Evolutionary conservation across 345 rosid genomes (phyloP).

Genomic region (Aquilaria malaccensis): DNA sequence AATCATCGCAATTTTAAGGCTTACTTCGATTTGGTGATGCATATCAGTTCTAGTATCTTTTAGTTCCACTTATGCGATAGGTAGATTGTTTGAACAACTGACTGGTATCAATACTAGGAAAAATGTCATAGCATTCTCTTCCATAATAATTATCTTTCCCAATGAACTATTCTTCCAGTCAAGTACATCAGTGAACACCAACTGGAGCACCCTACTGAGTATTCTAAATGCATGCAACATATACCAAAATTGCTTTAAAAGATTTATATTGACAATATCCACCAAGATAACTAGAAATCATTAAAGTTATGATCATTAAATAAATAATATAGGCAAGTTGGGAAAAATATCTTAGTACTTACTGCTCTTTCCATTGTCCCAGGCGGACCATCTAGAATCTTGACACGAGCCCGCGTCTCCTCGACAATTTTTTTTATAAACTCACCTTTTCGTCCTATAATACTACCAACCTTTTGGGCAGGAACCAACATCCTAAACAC

Average conservation of each 20-base stretch:
- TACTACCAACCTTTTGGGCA: conserved; percentile 96
- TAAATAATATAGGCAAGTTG: not conserved
- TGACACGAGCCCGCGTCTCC: conserved; percentile 96
- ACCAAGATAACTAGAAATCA: too few species aligned
- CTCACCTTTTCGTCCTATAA: conserved; percentile 97
- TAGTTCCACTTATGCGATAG: not conserved
- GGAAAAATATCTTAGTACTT: conserved; percentile 24
- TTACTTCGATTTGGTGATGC: not conserved
- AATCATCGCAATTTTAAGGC: not conserved
- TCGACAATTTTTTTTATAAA: conserved; percentile 95
- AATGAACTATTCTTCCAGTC: too few species aligned
- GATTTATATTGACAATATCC: too few species aligned
- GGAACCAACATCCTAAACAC: conserved; percentile 98
- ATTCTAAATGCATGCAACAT: too few species aligned
- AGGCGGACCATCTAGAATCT: conserved; percentile 99
- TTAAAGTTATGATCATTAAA: not conserved
- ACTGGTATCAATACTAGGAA: too few species aligned
- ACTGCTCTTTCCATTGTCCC: conserved; percentile 99
- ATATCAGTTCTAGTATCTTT: conserved; percentile 3
- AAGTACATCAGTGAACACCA: too few species aligned
- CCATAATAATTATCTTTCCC: too few species aligned
- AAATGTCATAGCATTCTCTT: too few species aligned
- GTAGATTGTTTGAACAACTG: too few species aligned
- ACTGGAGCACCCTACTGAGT: too few species aligned
- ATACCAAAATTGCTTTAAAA: too few species aligned